These are phyloP conservation scores for Carex arenaria DNA, from an alignment of 202 grass and related monocot genomes.

Conservation along the genomic window DNA sequence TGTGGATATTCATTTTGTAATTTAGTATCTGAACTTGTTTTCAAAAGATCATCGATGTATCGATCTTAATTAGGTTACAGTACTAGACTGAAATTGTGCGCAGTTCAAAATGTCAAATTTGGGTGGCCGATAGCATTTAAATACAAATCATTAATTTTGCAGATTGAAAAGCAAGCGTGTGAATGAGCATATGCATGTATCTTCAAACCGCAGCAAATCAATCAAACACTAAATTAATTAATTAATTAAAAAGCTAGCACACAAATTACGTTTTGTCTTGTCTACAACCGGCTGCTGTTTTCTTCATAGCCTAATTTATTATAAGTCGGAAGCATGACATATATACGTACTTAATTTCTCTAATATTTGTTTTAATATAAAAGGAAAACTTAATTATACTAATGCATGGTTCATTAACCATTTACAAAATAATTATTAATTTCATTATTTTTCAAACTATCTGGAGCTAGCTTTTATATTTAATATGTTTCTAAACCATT, in stretches of 20 bases:
- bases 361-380: not conserved
- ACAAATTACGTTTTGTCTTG: not conserved
- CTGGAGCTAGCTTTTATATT: too few species aligned
- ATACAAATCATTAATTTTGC: not conserved
- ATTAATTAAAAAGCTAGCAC: too few species aligned
- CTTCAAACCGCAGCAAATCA: not conserved
- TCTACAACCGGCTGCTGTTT: slow-evolving; percentile 15
- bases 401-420: not conserved
- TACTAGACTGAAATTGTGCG: not conserved
- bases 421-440: too few species aligned
- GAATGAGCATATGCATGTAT: not conserved
- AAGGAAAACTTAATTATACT: not conserved
- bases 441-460: too few species aligned
- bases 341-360: too few species aligned
- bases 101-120: not conserved
- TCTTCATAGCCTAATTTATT: not conserved
- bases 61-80: not conserved
- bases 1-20: too few species aligned
- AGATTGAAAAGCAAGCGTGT: not conserved
- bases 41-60: not conserved
- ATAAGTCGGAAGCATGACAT: slow-evolving; percentile 3
- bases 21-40: not conserved
- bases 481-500: too few species aligned
- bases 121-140: not conserved
- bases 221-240: not conserved